A percentile compares a stretch with the other conserved stretches of the same genome.
Conservation (phyloP, 345 rosid species). For the thale cress (Arabidopsis thaliana) region DNA sequence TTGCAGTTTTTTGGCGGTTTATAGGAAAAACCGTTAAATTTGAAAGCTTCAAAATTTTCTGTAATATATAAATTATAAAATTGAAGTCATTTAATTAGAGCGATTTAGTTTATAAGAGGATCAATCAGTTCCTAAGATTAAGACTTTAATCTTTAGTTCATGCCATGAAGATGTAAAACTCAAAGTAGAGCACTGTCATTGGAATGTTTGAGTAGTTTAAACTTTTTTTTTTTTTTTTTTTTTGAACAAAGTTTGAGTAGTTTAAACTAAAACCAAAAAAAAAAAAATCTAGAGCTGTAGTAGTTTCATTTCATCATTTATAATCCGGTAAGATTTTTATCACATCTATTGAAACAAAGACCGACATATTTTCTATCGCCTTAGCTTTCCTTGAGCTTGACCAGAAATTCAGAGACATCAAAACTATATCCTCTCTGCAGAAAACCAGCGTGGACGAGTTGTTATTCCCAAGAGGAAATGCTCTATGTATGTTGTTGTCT, state of each 20-base stretch:
- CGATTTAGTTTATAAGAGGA: no score
- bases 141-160: not conserved
- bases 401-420: constrained; percentile 17
- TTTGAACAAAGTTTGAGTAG: not conserved
- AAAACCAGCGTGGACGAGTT: not conserved
- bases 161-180: constrained; percentile 16
- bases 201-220: not conserved
- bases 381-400: constrained; percentile 17
- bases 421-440: constrained; percentile 12
- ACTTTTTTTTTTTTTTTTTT: no score
- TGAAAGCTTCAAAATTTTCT: no score
- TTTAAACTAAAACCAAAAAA: not conserved
- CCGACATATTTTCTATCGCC: not conserved
- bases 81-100: no score
- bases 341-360: constrained; percentile 27
- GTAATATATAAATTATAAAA: no score
- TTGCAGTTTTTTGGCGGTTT: constrained; percentile 15
- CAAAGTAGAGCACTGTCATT: not conserved
- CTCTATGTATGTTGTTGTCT: constrained; percentile 7
- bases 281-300: constrained; percentile 13
- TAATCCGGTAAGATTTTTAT: constrained; percentile 11
- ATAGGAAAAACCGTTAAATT: not conserved
- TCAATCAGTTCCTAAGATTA: no score
- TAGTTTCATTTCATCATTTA: not conserved
- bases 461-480: not conserved